Conservation (phyloP, 2,329 filamentous ascomycete species). For the Tolypocladium ophioglossoides region DNA sequence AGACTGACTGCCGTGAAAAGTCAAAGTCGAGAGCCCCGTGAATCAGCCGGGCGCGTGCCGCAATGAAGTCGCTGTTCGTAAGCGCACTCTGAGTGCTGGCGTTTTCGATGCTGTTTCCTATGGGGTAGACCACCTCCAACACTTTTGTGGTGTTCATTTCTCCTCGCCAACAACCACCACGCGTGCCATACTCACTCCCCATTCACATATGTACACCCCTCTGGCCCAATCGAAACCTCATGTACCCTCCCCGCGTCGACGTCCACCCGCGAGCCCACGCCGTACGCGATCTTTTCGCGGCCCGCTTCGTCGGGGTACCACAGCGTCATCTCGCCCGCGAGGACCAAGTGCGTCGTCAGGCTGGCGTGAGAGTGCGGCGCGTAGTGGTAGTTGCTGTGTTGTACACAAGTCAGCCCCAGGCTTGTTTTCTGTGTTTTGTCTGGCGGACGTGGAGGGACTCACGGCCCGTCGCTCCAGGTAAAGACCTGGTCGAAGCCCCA, state of each 20-base stretch:
- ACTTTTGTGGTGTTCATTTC: background rate
- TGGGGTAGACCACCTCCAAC: too few species aligned
- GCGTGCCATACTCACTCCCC: constrained; percentile 33
- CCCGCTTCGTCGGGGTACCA: constrained; percentile 50
- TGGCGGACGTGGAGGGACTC: constrained; percentile 21
- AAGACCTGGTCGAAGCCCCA: constrained; percentile 64
- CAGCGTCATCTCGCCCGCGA: constrained; percentile 54
- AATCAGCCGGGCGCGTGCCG: background rate
- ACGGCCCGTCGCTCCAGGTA: constrained; percentile 63
- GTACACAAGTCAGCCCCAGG: background rate
- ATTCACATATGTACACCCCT: constrained; percentile 59
- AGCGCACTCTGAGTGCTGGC: background rate
- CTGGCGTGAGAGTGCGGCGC: constrained; percentile 53
- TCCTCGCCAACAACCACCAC: background rate
- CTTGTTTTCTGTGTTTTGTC: background rate
- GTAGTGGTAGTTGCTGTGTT: constrained; percentile 54
- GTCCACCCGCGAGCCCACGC: constrained; percentile 52
- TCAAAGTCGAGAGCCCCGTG: background rate
- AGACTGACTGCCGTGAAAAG: background rate
- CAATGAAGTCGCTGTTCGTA: too few species aligned
- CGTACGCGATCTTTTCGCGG: constrained; percentile 46
- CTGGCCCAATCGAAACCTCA: constrained; percentile 57
- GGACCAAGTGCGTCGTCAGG: constrained; percentile 59
- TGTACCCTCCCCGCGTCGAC: constrained; percentile 54
- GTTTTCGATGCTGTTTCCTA: background rate